Evolutionary conservation across 257 asterid species (phyloP), one percentile per base, ranked within the genome.

Genomic region (Cynanchum wilfordii): DNA sequence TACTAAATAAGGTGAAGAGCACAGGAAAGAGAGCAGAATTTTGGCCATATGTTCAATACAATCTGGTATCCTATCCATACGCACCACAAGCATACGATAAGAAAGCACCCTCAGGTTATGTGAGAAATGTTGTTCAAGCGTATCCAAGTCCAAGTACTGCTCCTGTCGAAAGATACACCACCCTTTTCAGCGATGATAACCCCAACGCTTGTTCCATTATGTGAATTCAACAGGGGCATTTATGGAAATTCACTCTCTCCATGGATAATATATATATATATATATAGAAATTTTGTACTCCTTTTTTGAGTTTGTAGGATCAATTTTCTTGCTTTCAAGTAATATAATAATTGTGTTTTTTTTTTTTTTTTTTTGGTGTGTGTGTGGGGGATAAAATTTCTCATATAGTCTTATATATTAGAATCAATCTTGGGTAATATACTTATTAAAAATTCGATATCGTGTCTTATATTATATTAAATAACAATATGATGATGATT

Each of bases 61-160:
- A 89, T 27, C 59, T 91, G 79, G 78, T 89, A 4, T 82, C 85
- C 8, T 85, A 91, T 74, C 97, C 97, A 19, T 91, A 88, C 70
- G 95, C 86, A 42, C 77, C 89, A 4, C 78, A 76, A 64, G 96
- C 83, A 5, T 91, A 91, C 44, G 97, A 91, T 80, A 89, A 88
- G 76, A 91, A 91, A 59, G 97, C 97, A 0, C 95, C 97, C 0
- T 19, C 93, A 5, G 96, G 96, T 9, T 87, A 33, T 24, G 97
- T 91, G 2, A 83, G 89, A 47, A 81, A 91, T 47, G 93, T 87
- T 9, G 86, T 72, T 66, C 95, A 88, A 29, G 95, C 97, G 3
- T 78, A 71, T 74, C 90, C 89, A 2, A 80, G 73, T 65, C 75
- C 87, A 10, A 75, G 74, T 5, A 19, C 0, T 70, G 79, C 77